Evolutionary conservation across 106 monocot species (phyloP), one percentile per base, ranked within the genome.

Genomic region (Amphibolis antarctica): DNA sequence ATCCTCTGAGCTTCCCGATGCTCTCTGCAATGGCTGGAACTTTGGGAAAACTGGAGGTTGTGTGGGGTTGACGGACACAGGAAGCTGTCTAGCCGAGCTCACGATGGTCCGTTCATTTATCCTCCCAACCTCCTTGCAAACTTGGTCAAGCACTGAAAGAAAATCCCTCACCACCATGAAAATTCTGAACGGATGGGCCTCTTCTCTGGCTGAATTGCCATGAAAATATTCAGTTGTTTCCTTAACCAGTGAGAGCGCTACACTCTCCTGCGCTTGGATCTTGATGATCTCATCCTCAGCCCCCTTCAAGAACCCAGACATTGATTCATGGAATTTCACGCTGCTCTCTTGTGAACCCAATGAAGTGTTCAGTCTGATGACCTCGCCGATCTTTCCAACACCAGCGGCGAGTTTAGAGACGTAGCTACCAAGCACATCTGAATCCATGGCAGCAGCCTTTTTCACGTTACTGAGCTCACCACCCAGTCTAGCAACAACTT

Each of bases 91-190:
- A 1, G 65, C 45, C 0, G 50, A 30, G 22, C 66, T 36, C 15
- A 71, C 23, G 15, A 17, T 60, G 28, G 47, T 25, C 1, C 46
- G 43, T 25, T 79, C 66, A 2, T 79, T 53, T 28, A 70, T 70
- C 54, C 27, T 74, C 10, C 28, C 66, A 5, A 77, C 77, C 42
- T 81, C 81, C 55, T 56, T 73, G 66, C 81, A 81, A 12, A 81
- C 81, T 46, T 55, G 72, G 56, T 77, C 76, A 9, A 81, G 65
- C 25, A 26, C 44, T 4, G 55, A 58, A 20, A 81, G 77, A 42
- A 81, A 81, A 43, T 81, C 77, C 46, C 73, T 81, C 11, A 77
- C 73, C 43, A 81, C 77, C 50, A 70, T 65, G 70, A 81, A 81
- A 31, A 81, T 81, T 46, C 81, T 81, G 22, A 77, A 77, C 5